Base-by-base conservation (phyloP, 2,329 filamentous ascomycete species). In the Alternaria hordeiaustralica region DNA sequence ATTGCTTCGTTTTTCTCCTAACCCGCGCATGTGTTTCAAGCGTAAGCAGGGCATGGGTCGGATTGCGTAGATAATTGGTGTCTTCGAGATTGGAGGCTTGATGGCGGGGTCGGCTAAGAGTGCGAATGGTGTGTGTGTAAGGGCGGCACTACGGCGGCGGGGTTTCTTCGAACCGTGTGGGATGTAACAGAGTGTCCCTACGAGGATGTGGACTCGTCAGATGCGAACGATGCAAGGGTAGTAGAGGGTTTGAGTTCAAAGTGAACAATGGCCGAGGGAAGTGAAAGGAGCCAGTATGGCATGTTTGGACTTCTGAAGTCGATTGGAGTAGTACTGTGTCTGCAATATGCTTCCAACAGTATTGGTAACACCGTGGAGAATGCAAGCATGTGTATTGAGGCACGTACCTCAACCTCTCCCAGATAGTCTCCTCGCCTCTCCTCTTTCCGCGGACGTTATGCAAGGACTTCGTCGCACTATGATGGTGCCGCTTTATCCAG, bases 11-110 rank as follows among this genome's bases (percentile, higher is more conserved):
- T 21, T 61, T 50, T 51, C 43, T 21, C 66, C 71, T 69, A 68
- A 68, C 21, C 47, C 65, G 60, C 66, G 64, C 65, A 69, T 71
- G 58, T 65, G 74, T 75, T 73, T 75, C 74, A 70, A 44, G 50
- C 64, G 61, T 51, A 62, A 49, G 60, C 65, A 55, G 61, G 43
- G 66, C 51, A 60, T 72, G 68, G 45, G 62, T 65, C 36, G 63
- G 21, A 44, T 36, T 51, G 20, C 41, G 43, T 25, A 62, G 60
- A 45, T 73, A 66, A 71, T 73, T 73, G 73, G 72, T 64, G 56
- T 71, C 49, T 44, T 45, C 30, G 57, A 36, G 44, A 58, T 64
- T 28, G 46, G 58, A 66, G 63, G 65, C 60, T 60, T 63, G 69
- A 68, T 66, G 67, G 71, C 67, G 70, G 73, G 69, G 74, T 71